A percentile compares a stretch with the other conserved stretches of the same genome.
Evolutionary conservation across 2,329 filamentous ascomycete species (phyloP).

Genomic region (Trichophyton schoenleinii): DNA sequence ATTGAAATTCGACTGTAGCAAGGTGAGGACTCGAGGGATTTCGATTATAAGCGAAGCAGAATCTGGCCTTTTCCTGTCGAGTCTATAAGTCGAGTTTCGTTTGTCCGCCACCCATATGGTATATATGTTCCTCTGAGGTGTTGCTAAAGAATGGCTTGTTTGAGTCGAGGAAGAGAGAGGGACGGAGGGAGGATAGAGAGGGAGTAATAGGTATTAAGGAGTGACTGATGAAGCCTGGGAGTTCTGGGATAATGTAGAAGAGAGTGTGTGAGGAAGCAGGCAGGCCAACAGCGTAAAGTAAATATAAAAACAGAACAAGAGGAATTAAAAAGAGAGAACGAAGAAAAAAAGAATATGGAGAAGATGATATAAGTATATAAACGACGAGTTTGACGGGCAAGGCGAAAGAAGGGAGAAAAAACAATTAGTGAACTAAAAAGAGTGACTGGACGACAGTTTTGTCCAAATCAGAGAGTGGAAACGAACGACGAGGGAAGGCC

Average conservation of each 20-base stretch:
- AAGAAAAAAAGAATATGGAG: constrained; percentile 14
- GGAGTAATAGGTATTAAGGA: constrained; percentile 2
- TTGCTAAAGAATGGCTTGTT: background rate
- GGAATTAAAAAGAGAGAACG: constrained; percentile 3
- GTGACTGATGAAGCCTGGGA: background rate
- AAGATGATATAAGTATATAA: constrained; percentile 21
- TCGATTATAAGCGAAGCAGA: background rate
- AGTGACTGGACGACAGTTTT: constrained; percentile 6
- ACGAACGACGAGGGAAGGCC: background rate
- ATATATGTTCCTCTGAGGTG: background rate
- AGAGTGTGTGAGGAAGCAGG: background rate
- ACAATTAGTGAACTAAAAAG: constrained; percentile 12
- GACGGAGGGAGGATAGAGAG: background rate
- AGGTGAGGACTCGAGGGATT: background rate
- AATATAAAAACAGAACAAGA: background rate
- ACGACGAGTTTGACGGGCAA: constrained; percentile 14
- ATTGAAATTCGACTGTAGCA: background rate
- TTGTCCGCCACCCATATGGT: background rate
- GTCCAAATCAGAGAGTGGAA: constrained; percentile 2
- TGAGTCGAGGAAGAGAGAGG: background rate
- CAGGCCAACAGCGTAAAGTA: background rate
- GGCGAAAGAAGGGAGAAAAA: constrained; percentile 12
- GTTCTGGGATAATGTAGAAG: background rate
- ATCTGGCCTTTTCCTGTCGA: background rate
- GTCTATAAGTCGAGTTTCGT: background rate